A percentile compares a stretch with the other conserved stretches of the same genome.
Conservation (phyloP, 2,329 filamentous ascomycete species). For the Lojkania enalia region DNA sequence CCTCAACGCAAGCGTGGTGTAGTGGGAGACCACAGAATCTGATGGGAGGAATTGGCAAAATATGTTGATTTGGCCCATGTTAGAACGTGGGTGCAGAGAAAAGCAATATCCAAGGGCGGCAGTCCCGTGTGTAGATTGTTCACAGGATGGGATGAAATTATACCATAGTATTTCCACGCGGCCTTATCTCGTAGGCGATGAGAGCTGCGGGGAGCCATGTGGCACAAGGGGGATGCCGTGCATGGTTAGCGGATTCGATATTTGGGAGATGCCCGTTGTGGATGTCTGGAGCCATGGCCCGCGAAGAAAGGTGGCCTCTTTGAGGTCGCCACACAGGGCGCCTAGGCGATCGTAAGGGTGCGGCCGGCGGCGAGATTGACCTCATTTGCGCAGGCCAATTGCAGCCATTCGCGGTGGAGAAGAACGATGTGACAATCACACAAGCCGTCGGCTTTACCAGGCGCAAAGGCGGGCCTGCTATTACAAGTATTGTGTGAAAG, state of each 20-base stretch:
- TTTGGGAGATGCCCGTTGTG: neutral
- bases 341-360: neutral
- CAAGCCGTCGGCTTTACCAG: neutral
- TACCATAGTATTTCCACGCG: too few species aligned
- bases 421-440: neutral
- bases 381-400: neutral
- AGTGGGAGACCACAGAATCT: neutral
- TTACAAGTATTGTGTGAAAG: neutral
- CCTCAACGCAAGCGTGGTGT: neutral
- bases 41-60: neutral
- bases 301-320: neutral
- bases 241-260: neutral
- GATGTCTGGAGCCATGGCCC: neutral
- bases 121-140: too few species aligned
- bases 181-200: too few species aligned
- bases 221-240: neutral
- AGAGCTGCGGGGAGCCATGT: neutral
- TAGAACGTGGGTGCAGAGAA: neutral
- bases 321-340: neutral
- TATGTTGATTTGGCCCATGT: too few species aligned
- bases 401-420: neutral
- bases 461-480: neutral
- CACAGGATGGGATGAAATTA: too few species aligned
- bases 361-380: neutral
- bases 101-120: neutral